Conservation (phyloP, 1,284 basidiomycete genomes). For the Boletus sp. region DNA sequence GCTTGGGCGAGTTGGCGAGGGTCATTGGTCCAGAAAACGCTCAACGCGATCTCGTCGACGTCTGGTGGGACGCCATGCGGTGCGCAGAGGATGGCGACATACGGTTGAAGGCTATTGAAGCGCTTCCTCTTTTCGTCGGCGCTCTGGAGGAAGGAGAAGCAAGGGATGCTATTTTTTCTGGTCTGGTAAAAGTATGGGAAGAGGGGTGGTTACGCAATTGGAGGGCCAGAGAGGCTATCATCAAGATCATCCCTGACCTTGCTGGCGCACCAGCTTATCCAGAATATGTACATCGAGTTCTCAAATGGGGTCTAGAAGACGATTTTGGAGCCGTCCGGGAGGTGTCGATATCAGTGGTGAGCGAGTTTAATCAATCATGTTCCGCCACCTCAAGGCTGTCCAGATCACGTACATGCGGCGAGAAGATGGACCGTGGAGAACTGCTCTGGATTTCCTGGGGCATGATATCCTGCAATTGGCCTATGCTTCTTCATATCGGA, state of each 20-base stretch:
- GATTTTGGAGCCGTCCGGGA: conserved; percentile 81
- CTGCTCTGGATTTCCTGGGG: conserved; percentile 40
- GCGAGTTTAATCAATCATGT: conserved; percentile 5
- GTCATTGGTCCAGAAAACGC: conserved; percentile 76
- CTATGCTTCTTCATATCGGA: conserved; percentile 54
- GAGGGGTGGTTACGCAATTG: conserved; percentile 67
- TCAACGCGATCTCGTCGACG: conserved; percentile 64
- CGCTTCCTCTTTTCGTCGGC: conserved; percentile 55
- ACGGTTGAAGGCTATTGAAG: conserved; percentile 65
- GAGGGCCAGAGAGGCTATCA: conserved; percentile 76
- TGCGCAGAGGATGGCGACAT: conserved; percentile 64
- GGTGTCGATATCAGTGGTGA: conserved; percentile 53
- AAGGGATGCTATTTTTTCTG: conserved; percentile 47
- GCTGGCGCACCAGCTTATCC: conserved; percentile 32
- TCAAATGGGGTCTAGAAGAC: conserved; percentile 72
- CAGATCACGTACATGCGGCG: conserved; percentile 24
- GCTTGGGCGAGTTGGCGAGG: conserved; percentile 85
- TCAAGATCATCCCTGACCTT: conserved; percentile 49
- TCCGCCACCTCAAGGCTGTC: conserved; percentile 12
- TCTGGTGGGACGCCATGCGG: conserved; percentile 65
- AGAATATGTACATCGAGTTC: conserved; percentile 40
- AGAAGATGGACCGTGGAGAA: conserved; percentile 22
- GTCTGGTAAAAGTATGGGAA: conserved; percentile 61
- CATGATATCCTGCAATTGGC: conserved; percentile 55
- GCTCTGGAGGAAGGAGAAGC: conserved; percentile 50